Evolutionary conservation across 371 early-diverging fungal genomes (phyloP), one percentile per base, ranked within the genome.

Genomic region (Mortierella sp.): DNA sequence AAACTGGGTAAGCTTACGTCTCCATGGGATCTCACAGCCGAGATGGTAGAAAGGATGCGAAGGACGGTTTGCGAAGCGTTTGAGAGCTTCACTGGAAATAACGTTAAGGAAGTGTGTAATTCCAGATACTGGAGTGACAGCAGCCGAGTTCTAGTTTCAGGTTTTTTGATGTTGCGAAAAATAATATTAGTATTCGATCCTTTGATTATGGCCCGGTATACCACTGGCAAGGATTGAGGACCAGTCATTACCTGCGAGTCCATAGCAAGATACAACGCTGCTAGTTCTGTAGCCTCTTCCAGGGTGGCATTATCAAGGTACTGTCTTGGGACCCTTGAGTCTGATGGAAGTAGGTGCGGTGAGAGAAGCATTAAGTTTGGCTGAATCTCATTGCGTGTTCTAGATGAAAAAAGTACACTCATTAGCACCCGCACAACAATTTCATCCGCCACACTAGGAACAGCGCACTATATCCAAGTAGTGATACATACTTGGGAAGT

Each of bases 301-400:
- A 76, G 51, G 1, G 76, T 73, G 0, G 83, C 83, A 28, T 76
- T 62, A 30, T 81, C 77, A n/a, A 81, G 66, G 22, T 81, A 81
- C 49, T 73, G 76, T 3, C 83, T 62, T 6, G 83, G 73, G 35
- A 81, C 52, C 0, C 20, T 26, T 16, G 54, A n/a, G 40, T 55
- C 45, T 1, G 39, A 30, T n/a, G 61, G 47, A 2, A 43, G 26
- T 22, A 81, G 24, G 26, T 24, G 35, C 2, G 70, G 63, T 0
- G 83, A 52, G n/a, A 81, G 64, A 1, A 16, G 5, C 40, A 54
- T 32, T 35, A 81, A 22, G 47, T 76, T 81, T 24, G 83, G 83
- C 24, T 72, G 73, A 45, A 73, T 81, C 70, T 81, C 83, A 30
- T 81, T 81, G 40, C 83, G 83, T 35, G 76, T 81, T 64, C 83